Conservation (phyloP, 2,329 filamentous ascomycete species). For the Colletotrichum sp. region DNA sequence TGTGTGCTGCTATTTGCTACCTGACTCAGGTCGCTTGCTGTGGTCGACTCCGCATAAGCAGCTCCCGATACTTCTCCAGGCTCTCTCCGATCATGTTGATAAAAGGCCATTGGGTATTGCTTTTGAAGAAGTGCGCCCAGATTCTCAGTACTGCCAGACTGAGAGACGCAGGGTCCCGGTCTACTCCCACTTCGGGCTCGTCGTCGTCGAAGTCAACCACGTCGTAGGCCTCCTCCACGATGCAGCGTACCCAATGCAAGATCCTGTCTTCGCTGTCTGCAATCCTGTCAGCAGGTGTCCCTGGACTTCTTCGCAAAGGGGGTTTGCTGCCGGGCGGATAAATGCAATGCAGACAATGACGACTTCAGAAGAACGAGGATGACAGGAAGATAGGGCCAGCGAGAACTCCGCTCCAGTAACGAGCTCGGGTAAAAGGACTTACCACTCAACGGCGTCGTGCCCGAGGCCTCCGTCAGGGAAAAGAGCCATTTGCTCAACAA, state of each 20-base stretch:
- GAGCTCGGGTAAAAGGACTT: not conserved
- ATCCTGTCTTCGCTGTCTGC: conserved; percentile 47
- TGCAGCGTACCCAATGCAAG: conserved; percentile 49
- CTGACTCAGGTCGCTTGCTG: not conserved
- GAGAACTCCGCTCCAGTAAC: not conserved
- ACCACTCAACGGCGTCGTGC: conserved; percentile 30
- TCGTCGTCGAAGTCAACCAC: conserved; percentile 43
- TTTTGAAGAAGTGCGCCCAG: conserved; percentile 51
- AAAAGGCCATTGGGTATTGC: conserved; percentile 53
- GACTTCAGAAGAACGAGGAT: not conserved
- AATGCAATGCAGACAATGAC: not conserved
- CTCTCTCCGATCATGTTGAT: conserved; percentile 49
- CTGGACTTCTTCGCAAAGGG: accelerated
- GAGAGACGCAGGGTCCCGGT: conserved; percentile 32
- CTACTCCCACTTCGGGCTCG: conserved; percentile 24
- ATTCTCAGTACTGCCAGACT: conserved; percentile 46
- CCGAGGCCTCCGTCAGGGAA: conserved; percentile 26
- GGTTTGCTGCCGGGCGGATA: not conserved
- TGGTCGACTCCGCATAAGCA: conserved; percentile 16
- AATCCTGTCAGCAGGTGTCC: not conserved
- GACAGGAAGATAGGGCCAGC: not conserved
- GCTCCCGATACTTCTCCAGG: conserved; percentile 38
- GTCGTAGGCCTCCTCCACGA: conserved; percentile 47
- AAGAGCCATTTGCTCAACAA: conserved; percentile 56
- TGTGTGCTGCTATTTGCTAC: not conserved